A percentile compares a stretch with the other conserved stretches of the same genome.
These are phyloP conservation scores for Dothideomycetes sp. DNA, from an alignment of 2,329 filamentous ascomycete genomes.

Conservation along the genomic window DNA sequence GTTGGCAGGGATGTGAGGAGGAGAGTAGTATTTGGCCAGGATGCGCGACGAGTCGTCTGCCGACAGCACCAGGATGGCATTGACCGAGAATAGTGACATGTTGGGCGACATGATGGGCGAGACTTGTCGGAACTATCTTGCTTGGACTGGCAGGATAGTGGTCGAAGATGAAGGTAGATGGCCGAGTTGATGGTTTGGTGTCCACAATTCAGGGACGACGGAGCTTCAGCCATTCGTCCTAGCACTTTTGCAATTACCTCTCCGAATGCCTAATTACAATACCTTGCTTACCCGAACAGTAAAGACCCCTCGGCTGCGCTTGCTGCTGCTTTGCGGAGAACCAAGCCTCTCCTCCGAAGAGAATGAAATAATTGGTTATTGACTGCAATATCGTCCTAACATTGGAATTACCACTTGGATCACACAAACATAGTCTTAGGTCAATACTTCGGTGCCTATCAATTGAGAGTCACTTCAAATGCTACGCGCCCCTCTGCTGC, in stretches of 20 bases:
- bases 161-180: not conserved
- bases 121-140: not conserved
- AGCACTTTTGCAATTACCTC: constrained; percentile 8
- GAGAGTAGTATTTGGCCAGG: constrained; percentile 85
- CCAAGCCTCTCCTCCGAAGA: constrained; percentile 3
- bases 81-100: constrained; percentile 46
- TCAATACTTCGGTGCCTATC: no score
- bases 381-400: no score
- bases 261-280: no score
- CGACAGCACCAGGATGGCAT: constrained; percentile 44
- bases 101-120: constrained; percentile 39
- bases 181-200: constrained; percentile 5
- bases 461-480: constrained; percentile 3
- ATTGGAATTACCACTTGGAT: no score
- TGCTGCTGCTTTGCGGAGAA: constrained; percentile 7
- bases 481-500: constrained; percentile 5
- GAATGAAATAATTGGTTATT: constrained; percentile 1
- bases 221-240: not conserved
- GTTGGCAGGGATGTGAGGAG: constrained; percentile 57
- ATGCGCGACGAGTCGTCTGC: constrained; percentile 85
- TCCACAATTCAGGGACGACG: constrained; percentile 8
- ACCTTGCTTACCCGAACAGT: no score
- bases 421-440: no score
- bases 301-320: no score
- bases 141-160: not conserved